Evolutionary conservation across 208 protist genomes (phyloP).

Genomic region (Leishmania aethiopica): DNA sequence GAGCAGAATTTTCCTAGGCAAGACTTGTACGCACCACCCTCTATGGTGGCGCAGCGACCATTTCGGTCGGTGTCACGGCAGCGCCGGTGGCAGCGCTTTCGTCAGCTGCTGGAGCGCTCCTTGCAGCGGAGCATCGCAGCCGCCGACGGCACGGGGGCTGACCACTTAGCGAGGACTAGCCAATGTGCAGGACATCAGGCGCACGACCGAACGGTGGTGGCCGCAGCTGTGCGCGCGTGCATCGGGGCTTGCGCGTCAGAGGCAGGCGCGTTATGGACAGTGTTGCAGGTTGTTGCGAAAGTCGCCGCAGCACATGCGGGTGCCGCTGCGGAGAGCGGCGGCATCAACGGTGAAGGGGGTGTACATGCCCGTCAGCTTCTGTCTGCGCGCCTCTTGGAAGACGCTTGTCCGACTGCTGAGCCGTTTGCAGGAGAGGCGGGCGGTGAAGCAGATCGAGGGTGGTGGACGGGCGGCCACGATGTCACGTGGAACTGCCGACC

Average conservation of each 20-base stretch:
- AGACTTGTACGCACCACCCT: neutral
- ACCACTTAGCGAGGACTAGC: neutral
- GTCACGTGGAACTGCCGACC: conserved; percentile 21
- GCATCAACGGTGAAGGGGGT: neutral
- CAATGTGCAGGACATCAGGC: neutral
- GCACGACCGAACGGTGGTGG: neutral
- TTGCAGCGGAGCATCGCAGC: neutral
- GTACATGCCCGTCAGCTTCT: neutral
- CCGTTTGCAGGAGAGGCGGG: neutral
- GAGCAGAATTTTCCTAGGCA: conserved; percentile 34
- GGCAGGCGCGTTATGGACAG: conserved; percentile 25
- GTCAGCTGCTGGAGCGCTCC: neutral
- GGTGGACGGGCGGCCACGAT: conserved; percentile 19
- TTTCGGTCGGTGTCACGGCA: conserved; percentile 18
- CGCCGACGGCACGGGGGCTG: neutral
- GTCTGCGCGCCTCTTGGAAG: neutral
- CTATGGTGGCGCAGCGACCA: conserved; percentile 1
- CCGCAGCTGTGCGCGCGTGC: conserved; percentile 12
- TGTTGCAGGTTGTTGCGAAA: conserved; percentile 5
- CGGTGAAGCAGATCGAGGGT: neutral
- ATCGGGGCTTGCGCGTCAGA: conserved; percentile 3
- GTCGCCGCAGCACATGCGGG: neutral
- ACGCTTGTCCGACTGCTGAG: neutral
- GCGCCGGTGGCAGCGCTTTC: conserved; percentile 9
- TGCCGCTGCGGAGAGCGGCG: too few relatives aligned